Percentiles rank a stretch among this genome's conserved stretches.
phyloP scores from a whole-genome alignment of 192 early-diverging fungal genomes.

The Linnemannia elongata region DNA sequence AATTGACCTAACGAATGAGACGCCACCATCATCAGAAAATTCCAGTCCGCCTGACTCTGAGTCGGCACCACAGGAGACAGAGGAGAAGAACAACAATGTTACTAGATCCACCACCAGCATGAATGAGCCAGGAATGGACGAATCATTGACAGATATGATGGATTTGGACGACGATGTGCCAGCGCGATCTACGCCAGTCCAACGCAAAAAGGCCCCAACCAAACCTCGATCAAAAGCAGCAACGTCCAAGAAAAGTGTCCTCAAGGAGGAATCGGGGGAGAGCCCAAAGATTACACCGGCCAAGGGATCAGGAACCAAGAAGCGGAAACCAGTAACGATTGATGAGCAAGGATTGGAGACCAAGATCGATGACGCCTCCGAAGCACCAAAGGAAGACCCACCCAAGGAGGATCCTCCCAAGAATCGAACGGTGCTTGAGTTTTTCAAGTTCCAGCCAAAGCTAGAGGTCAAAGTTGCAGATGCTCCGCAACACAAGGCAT shows the following conservation, averaged over 20 bases:
- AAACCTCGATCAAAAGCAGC: neutral
- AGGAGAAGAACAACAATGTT: neutral
- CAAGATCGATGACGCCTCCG: neutral
- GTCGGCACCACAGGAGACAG: neutral
- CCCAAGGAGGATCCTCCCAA: neutral
- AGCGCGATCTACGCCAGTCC: neutral
- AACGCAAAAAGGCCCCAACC: neutral
- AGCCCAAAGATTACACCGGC: neutral
- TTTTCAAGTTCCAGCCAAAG: slow-evolving; percentile 15
- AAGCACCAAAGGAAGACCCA: neutral
- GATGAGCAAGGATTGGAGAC: neutral
- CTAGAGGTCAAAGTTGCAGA: neutral
- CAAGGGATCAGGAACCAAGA: neutral
- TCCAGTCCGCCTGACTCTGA: neutral
- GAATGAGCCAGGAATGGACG: neutral
- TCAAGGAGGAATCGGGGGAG: neutral
- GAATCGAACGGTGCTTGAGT: slow-evolving; percentile 12
- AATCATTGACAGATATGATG: neutral
- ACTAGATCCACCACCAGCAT: neutral
- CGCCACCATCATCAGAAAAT: neutral
- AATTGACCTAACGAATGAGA: neutral
- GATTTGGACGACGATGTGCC: neutral
- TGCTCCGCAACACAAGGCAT: neutral
- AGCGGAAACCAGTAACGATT: neutral
- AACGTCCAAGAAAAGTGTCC: neutral